Evolutionary conservation across 768 basidiomycete genomes (phyloP).

Genomic region (Mycena alexandri): DNA sequence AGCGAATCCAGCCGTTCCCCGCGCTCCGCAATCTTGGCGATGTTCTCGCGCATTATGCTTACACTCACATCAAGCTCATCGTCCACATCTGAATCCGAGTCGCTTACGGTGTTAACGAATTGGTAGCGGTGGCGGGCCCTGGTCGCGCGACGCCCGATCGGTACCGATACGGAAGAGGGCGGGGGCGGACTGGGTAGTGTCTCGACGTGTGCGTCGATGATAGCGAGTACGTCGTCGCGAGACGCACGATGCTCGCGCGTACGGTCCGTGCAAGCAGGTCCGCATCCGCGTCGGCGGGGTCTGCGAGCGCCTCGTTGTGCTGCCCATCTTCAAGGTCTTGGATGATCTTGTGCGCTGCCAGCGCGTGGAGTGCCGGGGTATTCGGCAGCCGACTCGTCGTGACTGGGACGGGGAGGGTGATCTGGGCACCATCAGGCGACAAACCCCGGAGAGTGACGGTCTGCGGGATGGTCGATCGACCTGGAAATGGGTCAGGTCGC

Average conservation of each 20-base stretch:
- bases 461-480: too few species aligned
- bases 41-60: too few species aligned
- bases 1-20: too few species aligned
- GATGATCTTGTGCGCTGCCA: slow-evolving; percentile 28
- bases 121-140: too few species aligned
- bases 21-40: too few species aligned
- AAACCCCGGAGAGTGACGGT: slow-evolving; percentile 25
- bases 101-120: too few species aligned
- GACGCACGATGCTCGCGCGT: not conserved
- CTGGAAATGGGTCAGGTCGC: too few species aligned
- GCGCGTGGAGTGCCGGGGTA: slow-evolving; percentile 21
- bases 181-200: too few species aligned
- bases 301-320: slow-evolving; percentile 7
- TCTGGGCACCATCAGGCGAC: slow-evolving; percentile 18
- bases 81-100: too few species aligned
- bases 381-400: slow-evolving; percentile 25
- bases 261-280: not conserved
- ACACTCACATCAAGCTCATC: too few species aligned
- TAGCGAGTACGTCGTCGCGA: not conserved
- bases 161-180: too few species aligned
- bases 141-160: too few species aligned
- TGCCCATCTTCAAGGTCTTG: slow-evolving; percentile 29
- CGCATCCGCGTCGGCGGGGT: slow-evolving; percentile 11
- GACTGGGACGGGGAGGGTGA: slow-evolving; percentile 25
- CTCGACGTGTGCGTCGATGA: not conserved